A percentile compares a stretch with the other conserved stretches of the same genome.
Evolutionary conservation across 2,329 filamentous ascomycete genomes (phyloP).

Genomic region (Penicillium sp.): DNA sequence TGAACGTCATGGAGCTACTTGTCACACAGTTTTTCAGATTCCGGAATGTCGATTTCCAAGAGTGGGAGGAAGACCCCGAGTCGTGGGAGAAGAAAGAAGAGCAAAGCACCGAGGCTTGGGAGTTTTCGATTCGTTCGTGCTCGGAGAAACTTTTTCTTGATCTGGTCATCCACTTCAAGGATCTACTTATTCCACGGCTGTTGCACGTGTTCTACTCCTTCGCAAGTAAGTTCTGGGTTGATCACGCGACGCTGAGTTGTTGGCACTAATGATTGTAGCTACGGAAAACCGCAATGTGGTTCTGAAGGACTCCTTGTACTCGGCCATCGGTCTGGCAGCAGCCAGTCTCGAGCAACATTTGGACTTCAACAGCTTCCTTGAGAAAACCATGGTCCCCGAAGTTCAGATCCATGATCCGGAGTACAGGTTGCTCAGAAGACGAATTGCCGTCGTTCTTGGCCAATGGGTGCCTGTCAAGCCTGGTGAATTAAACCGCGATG

Average conservation of each 20-base stretch:
- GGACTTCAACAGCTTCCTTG: conserved; percentile 81
- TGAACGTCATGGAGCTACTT: conserved; percentile 79
- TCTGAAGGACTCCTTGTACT: conserved; percentile 92
- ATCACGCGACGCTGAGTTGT: too few relatives aligned
- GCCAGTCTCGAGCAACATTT: conserved; percentile 73
- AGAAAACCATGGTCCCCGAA: conserved; percentile 75
- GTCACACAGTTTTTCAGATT: conserved; percentile 90
- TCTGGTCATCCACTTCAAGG: conserved; percentile 85
- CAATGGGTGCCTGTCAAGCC: conserved; percentile 86
- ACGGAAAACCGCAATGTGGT: conserved; percentile 70
- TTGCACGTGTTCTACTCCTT: conserved; percentile 81
- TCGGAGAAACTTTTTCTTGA: conserved; percentile 93
- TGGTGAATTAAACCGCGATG: conserved; percentile 65
- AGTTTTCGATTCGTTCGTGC: conserved; percentile 89
- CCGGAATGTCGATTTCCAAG: conserved; percentile 78
- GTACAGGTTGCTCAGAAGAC: conserved; percentile 81
- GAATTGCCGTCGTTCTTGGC: conserved; percentile 84
- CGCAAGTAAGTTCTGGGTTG: conserved; percentile 57
- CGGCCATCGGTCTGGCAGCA: conserved; percentile 84
- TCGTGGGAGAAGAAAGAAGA: conserved; percentile 94
- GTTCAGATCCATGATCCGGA: conserved; percentile 68
- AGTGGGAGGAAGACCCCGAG: conserved; percentile 93
- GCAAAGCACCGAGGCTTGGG: conserved; percentile 80
- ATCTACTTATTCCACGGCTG: conserved; percentile 75
- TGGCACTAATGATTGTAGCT: neutral